phyloP scores from a whole-genome alignment of 2,329 filamentous ascomycete species.

The Exophiala xenobiotica region DNA sequence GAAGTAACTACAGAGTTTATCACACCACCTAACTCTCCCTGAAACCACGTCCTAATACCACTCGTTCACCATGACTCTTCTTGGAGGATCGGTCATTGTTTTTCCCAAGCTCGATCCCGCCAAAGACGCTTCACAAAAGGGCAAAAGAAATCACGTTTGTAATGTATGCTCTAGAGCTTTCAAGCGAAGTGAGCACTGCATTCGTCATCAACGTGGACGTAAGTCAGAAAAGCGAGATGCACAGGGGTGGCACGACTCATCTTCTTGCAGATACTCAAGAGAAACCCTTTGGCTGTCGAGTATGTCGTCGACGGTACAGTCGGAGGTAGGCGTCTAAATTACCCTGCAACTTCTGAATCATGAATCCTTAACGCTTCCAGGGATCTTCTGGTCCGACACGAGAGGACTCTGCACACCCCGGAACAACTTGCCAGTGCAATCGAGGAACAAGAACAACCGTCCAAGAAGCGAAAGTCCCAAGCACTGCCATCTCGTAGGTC shows the following conservation, averaged over 20 bases:
- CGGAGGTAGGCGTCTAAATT: conserved; percentile 32
- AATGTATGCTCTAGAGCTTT: conserved; percentile 35
- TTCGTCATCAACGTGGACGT: conserved; percentile 38
- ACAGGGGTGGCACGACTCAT: no score
- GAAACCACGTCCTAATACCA: not conserved
- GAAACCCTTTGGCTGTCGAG: conserved; percentile 36
- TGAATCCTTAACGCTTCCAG: conserved; percentile 21
- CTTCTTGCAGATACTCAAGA: conserved; percentile 37
- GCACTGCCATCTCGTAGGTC: not conserved
- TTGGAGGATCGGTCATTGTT: conserved; percentile 18
- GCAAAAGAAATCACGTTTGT: conserved; percentile 29
- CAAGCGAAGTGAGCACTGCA: conserved; percentile 38
- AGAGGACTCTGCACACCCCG: conserved; percentile 36
- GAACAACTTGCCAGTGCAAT: conserved; percentile 28
- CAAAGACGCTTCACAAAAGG: conserved; percentile 15
- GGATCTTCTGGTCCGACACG: conserved; percentile 39
- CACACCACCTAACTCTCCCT: not conserved
- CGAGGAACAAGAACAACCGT: conserved; percentile 12
- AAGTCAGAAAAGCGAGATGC: no score
- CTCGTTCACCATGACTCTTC: conserved; percentile 14
- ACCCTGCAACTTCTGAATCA: not conserved
- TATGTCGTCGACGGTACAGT: conserved; percentile 37
- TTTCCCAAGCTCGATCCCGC: conserved; percentile 19
- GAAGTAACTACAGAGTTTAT: no score
- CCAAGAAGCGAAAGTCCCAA: conserved; percentile 1